These are phyloP conservation scores for Sporothrix euskadiensis DNA, from an alignment of 2,329 filamentous ascomycete genomes.

Conservation along the genomic window DNA sequence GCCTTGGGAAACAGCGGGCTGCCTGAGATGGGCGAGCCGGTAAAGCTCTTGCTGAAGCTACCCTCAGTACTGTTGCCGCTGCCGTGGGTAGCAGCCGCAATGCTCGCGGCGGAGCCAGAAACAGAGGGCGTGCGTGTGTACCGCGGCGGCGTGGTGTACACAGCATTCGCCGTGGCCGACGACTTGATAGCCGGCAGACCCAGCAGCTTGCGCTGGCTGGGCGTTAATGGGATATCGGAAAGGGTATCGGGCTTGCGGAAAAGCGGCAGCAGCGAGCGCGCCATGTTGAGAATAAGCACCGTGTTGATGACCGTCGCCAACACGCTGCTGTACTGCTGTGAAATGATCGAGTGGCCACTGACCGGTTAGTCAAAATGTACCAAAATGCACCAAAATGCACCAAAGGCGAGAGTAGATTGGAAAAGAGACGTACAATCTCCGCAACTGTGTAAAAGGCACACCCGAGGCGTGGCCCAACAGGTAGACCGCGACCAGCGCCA, in stretches of 20 bases:
- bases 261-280: constrained; percentile 69
- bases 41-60: constrained; percentile 31
- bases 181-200: constrained; percentile 69
- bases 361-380: background rate
- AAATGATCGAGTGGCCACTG: constrained; percentile 33
- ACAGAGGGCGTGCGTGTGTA: constrained; percentile 75
- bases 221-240: constrained; percentile 85
- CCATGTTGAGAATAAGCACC: constrained; percentile 69
- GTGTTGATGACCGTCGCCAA: constrained; percentile 52
- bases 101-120: constrained; percentile 62
- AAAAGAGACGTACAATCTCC: constrained; percentile 43
- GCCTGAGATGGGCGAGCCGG: constrained; percentile 51
- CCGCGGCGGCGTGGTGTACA: constrained; percentile 81
- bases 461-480: constrained; percentile 25
- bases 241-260: constrained; percentile 73
- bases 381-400: too few relatives aligned
- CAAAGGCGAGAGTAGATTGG: background rate
- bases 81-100: constrained; percentile 30
- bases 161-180: constrained; percentile 66
- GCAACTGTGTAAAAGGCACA: constrained; percentile 40
- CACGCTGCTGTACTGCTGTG: constrained; percentile 45
- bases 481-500: constrained; percentile 39
- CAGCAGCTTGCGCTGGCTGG: constrained; percentile 81
- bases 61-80: constrained; percentile 13
- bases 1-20: constrained; percentile 69